Evolutionary conservation across 805 yeast genomes (phyloP), one percentile per base, ranked within the genome.

Genomic region (Yamadazyma phyllophila): DNA sequence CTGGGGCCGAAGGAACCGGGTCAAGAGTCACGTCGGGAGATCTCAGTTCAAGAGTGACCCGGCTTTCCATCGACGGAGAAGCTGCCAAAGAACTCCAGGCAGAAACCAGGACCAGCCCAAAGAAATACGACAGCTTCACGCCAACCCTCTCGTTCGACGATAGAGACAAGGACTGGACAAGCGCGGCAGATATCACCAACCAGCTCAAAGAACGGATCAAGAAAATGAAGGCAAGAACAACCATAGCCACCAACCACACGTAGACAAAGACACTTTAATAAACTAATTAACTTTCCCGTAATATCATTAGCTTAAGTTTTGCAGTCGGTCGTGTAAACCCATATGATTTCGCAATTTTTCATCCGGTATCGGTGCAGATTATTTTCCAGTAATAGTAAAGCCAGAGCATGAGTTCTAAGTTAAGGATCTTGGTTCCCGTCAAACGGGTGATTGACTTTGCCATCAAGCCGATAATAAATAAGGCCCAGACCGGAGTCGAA

Each of bases 381-480:
- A 41, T 24, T 36, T 41, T 41, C 33, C 33, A 41, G 33, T 20
- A 33, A 20, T 6, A 20, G 24, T 20, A 20, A 20, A 20, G 24
- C 24, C 24, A 4, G 6, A 38, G 7, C 36, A 59, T 57, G 62
- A 56, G 60, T 54, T 63, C 78, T 41, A 82, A 82, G 55, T 69
- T 83, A 48, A 79, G 77, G 63, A 88, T 94, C 51, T 73, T 94
- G 31, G 97, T 94, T 10, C 99, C 99, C 11, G 91, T 94, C 39
- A 94, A 94, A 70, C 77, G 98, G 52, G 97, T 91, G 43, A 85
- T 94, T 58, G 99, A 94, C 68, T 86, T 87, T 45, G 97, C 97
- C 12, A 78, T 91, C 58, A 87, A 86, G 67, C 99, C 99, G 39
- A 78, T 97, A 58, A 84, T 92, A 66, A 90, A 90, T 74, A 83